phyloP scores from a whole-genome alignment of 2,329 filamentous ascomycete species.

The Cordyceps farinosa region DNA sequence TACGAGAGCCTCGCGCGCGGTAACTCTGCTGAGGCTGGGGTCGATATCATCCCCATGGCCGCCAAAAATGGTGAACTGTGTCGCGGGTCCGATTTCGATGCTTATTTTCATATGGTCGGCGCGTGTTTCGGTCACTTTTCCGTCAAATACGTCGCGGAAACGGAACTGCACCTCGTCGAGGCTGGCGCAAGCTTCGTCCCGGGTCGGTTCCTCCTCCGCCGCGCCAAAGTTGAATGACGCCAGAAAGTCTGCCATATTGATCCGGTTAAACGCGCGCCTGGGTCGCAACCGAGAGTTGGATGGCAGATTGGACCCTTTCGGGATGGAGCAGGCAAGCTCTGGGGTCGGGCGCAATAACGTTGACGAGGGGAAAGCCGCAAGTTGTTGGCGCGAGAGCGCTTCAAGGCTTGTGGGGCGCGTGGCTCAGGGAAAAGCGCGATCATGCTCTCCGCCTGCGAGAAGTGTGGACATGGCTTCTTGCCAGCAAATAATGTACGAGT shows the following conservation, averaged over 20 bases:
- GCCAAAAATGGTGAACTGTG: slow-evolving; percentile 35
- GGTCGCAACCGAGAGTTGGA: background rate
- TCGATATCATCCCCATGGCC: slow-evolving; percentile 24
- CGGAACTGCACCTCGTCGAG: slow-evolving; percentile 45
- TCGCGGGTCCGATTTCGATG: slow-evolving; percentile 44
- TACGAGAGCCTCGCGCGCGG: slow-evolving; percentile 43
- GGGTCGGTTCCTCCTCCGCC: slow-evolving; percentile 23
- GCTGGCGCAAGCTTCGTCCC: slow-evolving; percentile 29
- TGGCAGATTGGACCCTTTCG: background rate
- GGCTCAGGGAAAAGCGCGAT: background rate
- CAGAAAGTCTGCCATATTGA: slow-evolving; percentile 37
- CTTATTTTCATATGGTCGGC: slow-evolving; percentile 48
- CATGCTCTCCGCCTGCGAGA: background rate
- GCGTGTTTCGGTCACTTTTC: slow-evolving; percentile 44
- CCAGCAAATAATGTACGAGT: background rate
- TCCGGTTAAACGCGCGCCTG: background rate
- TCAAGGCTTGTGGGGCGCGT: background rate
- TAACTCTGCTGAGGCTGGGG: slow-evolving; percentile 33
- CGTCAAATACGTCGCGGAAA: slow-evolving; percentile 39
- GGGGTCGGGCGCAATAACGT: slow-evolving; percentile 2
- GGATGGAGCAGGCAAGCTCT: background rate
- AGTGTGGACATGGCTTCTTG: background rate
- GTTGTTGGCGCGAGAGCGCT: background rate
- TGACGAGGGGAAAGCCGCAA: background rate
- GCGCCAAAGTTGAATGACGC: slow-evolving; percentile 33